Conservation (phyloP, 192 early-diverging fungal species). For the Coemansia sp. region DNA sequence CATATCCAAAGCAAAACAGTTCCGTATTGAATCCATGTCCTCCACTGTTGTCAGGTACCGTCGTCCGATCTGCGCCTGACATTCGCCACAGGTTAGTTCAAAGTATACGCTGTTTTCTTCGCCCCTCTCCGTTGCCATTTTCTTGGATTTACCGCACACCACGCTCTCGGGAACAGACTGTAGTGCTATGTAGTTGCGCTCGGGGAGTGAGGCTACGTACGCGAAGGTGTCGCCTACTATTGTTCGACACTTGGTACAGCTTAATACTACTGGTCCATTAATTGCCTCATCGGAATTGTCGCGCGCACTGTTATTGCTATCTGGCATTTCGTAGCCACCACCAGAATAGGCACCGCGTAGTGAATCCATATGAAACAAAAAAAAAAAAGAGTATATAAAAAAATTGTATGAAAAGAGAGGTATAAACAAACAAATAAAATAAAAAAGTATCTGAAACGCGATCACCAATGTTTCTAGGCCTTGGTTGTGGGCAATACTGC, state of each 20-base stretch:
- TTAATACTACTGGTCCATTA: conserved; percentile 48
- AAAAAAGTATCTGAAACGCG: not conserved
- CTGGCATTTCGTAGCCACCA: conserved; percentile 10
- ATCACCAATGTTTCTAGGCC: not conserved
- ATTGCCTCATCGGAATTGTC: conserved; percentile 33
- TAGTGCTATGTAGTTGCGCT: conserved; percentile 46
- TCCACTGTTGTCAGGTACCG: conserved; percentile 38
- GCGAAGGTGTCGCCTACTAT: conserved; percentile 55
- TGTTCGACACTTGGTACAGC: conserved; percentile 53
- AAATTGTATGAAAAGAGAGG: not conserved
- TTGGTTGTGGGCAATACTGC: conserved; percentile 7
- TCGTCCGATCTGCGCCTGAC: conserved; percentile 33
- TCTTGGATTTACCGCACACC: conserved; percentile 18
- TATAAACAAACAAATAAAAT: not conserved
- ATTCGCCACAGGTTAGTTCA: conserved; percentile 45
- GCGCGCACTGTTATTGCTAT: conserved; percentile 11
- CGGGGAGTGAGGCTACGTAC: conserved; percentile 45
- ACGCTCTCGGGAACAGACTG: conserved; percentile 44
- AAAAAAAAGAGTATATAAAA: not conserved
- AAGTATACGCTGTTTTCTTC: conserved; percentile 43
- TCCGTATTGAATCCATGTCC: conserved; percentile 39
- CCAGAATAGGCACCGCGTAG: conserved; percentile 8
- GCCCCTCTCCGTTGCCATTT: conserved; percentile 25
- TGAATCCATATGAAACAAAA: not conserved
- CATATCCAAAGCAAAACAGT: conserved; percentile 44